Conservation (phyloP, 2,329 filamentous ascomycete species). For the Neonectria ditissima region DNA sequence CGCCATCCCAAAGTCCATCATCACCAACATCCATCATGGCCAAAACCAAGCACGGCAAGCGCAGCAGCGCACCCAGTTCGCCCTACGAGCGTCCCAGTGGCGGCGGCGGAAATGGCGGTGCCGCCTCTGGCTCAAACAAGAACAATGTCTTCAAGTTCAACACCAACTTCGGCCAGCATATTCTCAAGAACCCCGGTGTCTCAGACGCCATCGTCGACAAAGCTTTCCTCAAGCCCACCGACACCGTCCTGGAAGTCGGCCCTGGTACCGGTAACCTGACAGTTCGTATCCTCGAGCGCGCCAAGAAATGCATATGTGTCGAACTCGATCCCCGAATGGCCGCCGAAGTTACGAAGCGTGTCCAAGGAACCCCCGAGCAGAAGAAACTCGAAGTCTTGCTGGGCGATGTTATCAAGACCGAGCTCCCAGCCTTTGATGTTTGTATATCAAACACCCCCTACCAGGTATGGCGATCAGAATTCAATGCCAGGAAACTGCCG, state of each 20-base stretch:
- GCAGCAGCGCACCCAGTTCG: constrained; percentile 58
- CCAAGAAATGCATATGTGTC: constrained; percentile 84
- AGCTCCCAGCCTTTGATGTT: constrained; percentile 80
- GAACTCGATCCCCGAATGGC: constrained; percentile 98
- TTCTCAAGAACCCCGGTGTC: constrained; percentile 91
- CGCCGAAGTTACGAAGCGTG: constrained; percentile 92
- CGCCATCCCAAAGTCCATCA: constrained; percentile 19
- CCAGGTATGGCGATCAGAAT: constrained; percentile 58
- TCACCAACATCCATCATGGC: constrained; percentile 57
- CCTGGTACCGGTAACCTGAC: constrained; percentile 92
- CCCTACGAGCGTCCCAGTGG: constrained; percentile 56
- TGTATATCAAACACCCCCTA: constrained; percentile 79
- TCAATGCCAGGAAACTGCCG: neutral
- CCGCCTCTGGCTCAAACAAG: constrained; percentile 48
- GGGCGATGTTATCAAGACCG: constrained; percentile 89
- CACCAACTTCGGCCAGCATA: constrained; percentile 86
- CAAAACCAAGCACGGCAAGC: constrained; percentile 65
- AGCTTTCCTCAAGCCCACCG: constrained; percentile 89
- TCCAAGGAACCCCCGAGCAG: constrained; percentile 87
- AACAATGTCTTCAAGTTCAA: constrained; percentile 99
- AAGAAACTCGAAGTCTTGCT: constrained; percentile 89
- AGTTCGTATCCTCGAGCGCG: constrained; percentile 87
- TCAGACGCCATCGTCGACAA: constrained; percentile 79
- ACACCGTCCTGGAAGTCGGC: constrained; percentile 91
- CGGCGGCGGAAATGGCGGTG: constrained; percentile 12